Base-by-base conservation (phyloP, 306 rosid species). In the Ochetophila trinervis region DNA sequence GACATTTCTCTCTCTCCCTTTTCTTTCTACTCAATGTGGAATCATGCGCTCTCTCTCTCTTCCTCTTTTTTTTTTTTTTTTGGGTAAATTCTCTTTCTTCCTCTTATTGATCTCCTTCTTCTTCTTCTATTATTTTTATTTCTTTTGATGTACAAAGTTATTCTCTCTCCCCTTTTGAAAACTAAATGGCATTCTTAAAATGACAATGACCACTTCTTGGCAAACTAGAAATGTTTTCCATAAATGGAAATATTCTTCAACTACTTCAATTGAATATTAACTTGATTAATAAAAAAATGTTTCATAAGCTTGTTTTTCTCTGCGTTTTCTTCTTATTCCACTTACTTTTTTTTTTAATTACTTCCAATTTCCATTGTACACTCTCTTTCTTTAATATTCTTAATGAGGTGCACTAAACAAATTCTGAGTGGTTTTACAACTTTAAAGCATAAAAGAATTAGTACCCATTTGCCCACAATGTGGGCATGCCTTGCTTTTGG, bases 161-260 rank as follows among this genome's bases (percentile, higher is more conserved):
- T 40, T 40, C 10, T 40, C 32, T 27, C 32, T 40, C 45, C 12
- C 5, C 8, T 19, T 60, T 35, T 45, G 6, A 15, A 20, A 6
- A 16, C 2, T 8, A 30, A 24, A 69, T 30, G 42, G 52, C 35
- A 16, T 61, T 9, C 47, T 37, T 8, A 12, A 42, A 62, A 54
- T 45, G 42, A 48, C 59, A 34, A 47, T 15, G 45, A 44, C 64
- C 40, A 59, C 18, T 50, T 64, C 47, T 53, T 44, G 20, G 18
- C 30, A 50, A 53, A 60, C 44, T 14, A 17, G 12, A 14, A 36
- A 37, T 40, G 50, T n/a, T n/a, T 27, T 68, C 74, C 63, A 32
- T 35, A 67, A 57, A 54, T 42, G 47, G 69, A 44, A 74, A 74
- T 62, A 73, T 73, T 65, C 78, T 49, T 45, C 37, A 50, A 47